Evolutionary conservation across 768 basidiomycete genomes (phyloP).

Genomic region (Aureoboletus auriporus): DNA sequence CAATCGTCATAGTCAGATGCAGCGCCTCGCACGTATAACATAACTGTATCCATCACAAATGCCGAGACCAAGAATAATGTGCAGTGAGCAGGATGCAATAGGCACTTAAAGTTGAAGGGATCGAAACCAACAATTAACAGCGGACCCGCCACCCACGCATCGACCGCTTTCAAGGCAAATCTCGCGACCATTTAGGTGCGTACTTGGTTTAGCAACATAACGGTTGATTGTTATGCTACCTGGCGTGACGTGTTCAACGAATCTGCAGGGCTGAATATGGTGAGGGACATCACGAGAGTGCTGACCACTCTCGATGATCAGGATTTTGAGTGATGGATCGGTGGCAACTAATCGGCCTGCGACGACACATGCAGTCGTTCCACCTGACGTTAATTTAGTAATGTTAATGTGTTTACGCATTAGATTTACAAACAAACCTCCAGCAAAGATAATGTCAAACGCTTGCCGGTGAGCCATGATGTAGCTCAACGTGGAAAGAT

Average conservation of each 20-base stretch:
- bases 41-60: constrained; percentile 12
- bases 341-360: constrained; percentile 24
- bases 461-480: too few species aligned
- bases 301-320: constrained; percentile 24
- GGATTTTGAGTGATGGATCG: constrained; percentile 25
- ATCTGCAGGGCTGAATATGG: constrained; percentile 21
- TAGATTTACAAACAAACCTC: background rate
- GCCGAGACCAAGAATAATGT: too few species aligned
- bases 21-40: constrained; percentile 19
- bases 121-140: constrained; percentile 16
- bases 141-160: constrained; percentile 25
- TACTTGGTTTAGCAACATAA: constrained; percentile 10
- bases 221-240: constrained; percentile 15
- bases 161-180: constrained; percentile 15
- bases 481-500: too few species aligned
- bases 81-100: background rate
- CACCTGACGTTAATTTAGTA: constrained; percentile 9
- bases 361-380: constrained; percentile 25
- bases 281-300: constrained; percentile 15
- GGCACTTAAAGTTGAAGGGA: too few species aligned
- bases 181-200: constrained; percentile 11
- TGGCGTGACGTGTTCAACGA: constrained; percentile 10
- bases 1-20: constrained; percentile 29
- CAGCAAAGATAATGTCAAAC: constrained; percentile 9
- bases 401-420: too few species aligned